Evolutionary conservation across 2,329 filamentous ascomycete genomes (phyloP).

Genomic region (Chaetomium sp.): DNA sequence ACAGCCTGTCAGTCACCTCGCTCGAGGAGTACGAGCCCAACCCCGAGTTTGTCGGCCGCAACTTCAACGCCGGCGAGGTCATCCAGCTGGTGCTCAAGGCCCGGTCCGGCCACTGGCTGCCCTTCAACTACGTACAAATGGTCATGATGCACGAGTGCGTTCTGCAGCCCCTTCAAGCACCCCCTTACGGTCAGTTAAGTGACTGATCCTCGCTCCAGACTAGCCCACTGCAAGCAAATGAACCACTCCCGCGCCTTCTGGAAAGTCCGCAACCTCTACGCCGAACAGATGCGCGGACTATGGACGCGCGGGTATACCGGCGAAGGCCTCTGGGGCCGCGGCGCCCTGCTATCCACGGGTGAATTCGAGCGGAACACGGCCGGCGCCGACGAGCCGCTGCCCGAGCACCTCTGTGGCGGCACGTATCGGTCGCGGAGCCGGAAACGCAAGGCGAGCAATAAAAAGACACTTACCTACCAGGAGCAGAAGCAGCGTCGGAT

Average conservation of each 20-base stretch:
- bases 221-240: constrained; percentile 88
- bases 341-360: constrained; percentile 55
- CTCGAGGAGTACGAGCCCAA: constrained; percentile 81
- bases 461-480: constrained; percentile 54
- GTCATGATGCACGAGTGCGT: constrained; percentile 82
- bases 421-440: constrained; percentile 59
- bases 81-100: constrained; percentile 77
- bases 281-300: constrained; percentile 61
- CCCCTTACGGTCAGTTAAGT: no score
- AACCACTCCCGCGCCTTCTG: constrained; percentile 80
- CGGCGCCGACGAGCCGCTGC: constrained; percentile 48
- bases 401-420: constrained; percentile 73
- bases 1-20: constrained; percentile 58
- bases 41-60: constrained; percentile 75
- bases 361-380: constrained; percentile 50
- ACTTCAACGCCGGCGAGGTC: constrained; percentile 85
- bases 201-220: constrained; percentile 29
- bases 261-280: constrained; percentile 68
- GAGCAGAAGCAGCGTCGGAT: constrained; percentile 68
- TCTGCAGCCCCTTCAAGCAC: not conserved
- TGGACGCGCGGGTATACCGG: constrained; percentile 68
- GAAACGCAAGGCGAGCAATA: constrained; percentile 42
- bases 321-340: constrained; percentile 77
- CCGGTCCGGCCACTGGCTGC: constrained; percentile 63
- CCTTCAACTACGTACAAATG: constrained; percentile 81